phyloP scores from a whole-genome alignment of 768 basidiomycete genomes.

The Amanita muscaria region DNA sequence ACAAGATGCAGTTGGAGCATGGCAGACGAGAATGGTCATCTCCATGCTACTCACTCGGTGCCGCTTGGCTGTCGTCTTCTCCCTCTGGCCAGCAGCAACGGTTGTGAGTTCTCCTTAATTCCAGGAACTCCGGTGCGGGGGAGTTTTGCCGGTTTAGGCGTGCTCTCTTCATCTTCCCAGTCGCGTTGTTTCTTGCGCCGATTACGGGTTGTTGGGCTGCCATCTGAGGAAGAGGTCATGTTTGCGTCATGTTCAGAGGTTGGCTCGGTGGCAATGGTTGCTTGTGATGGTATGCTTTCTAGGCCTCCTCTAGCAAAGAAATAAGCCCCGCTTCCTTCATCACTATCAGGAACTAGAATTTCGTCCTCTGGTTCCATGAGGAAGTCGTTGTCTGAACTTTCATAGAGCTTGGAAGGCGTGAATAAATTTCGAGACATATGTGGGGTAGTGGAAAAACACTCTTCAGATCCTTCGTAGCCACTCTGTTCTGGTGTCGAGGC shows the following conservation, averaged over 20 bases:
- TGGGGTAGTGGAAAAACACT: no score
- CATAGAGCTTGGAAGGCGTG: no score
- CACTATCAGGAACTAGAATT: background rate
- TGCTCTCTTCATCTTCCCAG: background rate
- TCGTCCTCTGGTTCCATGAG: background rate
- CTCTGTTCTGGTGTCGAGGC: background rate
- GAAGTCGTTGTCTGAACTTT: background rate
- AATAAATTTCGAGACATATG: no score
- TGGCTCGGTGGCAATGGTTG: background rate
- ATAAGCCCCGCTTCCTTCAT: background rate
- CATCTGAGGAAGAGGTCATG: no score
- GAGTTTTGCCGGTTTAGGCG: slow-evolving; percentile 7
- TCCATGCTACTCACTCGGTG: slow-evolving; percentile 1
- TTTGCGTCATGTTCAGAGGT: no score
- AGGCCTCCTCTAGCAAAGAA: background rate
- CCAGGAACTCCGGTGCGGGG: slow-evolving; percentile 1
- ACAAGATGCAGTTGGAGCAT: background rate
- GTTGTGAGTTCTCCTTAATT: background rate
- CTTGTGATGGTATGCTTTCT: background rate
- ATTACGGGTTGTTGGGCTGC: slow-evolving; percentile 15
- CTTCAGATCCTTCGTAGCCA: no score
- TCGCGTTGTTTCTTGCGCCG: slow-evolving; percentile 10
- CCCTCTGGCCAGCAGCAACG: background rate
- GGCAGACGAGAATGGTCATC: background rate
- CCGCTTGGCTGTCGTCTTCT: background rate